These are phyloP conservation scores for Boechera stricta DNA, from an alignment of 345 rosid species.

Conservation along the genomic window DNA sequence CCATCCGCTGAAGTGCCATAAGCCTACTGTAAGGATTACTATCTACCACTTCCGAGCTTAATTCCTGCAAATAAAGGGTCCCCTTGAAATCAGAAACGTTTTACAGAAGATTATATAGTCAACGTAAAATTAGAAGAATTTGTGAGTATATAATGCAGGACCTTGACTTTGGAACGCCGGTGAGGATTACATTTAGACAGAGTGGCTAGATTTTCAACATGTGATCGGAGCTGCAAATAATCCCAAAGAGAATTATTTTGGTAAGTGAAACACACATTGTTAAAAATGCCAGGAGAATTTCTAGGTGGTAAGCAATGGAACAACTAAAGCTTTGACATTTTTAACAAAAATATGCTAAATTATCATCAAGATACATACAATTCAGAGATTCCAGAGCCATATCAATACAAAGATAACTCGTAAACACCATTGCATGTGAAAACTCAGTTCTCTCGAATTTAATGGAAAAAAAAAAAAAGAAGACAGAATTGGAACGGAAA, in stretches of 20 bases:
- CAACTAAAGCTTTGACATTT: background rate
- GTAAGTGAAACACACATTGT: background rate
- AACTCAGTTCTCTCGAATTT: background rate
- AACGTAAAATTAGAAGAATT: background rate
- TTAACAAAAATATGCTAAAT: background rate
- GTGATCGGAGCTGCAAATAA: conserved; percentile 59
- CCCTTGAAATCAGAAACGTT: conserved; percentile 13
- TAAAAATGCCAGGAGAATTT: background rate
- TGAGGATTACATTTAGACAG: conserved; percentile 59
- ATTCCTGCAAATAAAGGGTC: conserved; percentile 59
- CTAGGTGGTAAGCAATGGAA: conserved; percentile 7
- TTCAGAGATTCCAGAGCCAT: conserved; percentile 7
- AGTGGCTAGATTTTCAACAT: conserved; percentile 57
- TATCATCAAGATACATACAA: background rate
- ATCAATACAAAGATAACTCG: background rate
- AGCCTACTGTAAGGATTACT: conserved; percentile 98
- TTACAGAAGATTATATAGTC: background rate
- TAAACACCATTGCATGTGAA: conserved; percentile 27
- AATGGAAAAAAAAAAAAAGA: background rate
- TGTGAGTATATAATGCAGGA: conserved; percentile 28
- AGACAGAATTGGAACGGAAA: too few species aligned
- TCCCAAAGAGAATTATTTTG: background rate
- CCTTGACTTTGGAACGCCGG: conserved; percentile 84
- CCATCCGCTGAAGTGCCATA: conserved; percentile 99
- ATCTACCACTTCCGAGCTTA: conserved; percentile 96